Conservation (phyloP, 2,329 filamentous ascomycete genomes). For the Diplodia scrobiculata region DNA sequence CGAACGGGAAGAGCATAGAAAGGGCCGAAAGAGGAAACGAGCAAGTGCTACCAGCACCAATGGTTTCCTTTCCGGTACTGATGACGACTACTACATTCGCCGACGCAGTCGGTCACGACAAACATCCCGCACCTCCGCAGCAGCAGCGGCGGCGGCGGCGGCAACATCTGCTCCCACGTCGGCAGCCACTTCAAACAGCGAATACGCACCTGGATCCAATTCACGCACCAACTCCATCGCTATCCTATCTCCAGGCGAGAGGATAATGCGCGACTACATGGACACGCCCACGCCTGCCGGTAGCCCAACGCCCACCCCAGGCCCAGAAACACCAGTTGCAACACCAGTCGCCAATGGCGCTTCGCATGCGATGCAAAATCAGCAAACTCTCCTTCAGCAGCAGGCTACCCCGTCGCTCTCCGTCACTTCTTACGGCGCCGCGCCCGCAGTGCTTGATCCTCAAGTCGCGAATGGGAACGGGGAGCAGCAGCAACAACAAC, state of each 20-base stretch:
- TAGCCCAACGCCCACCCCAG: constrained; percentile 13
- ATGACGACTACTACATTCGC: constrained; percentile 11
- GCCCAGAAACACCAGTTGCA: constrained; percentile 3
- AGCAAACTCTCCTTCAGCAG: background rate
- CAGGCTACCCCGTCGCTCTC: background rate
- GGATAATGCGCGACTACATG: constrained; percentile 20
- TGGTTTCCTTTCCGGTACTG: constrained; percentile 23
- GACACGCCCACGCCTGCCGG: constrained; percentile 18
- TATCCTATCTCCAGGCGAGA: constrained; percentile 14
- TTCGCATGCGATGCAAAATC: background rate
- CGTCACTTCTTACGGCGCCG: background rate
- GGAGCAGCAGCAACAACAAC: background rate
- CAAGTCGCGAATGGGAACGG: background rate
- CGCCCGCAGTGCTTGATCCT: constrained; percentile 2
- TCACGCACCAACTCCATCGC: constrained; percentile 10
- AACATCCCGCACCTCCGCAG: background rate
- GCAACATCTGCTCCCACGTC: constrained; percentile 6
- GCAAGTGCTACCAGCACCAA: constrained; percentile 39
- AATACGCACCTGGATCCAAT: background rate
- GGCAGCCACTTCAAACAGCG: constrained; percentile 7
- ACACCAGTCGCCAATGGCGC: constrained; percentile 7
- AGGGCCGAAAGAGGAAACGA: constrained; percentile 67
- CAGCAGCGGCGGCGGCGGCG: background rate
- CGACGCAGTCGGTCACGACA: constrained; percentile 25
- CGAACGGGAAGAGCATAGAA: constrained; percentile 41